A percentile compares a stretch with the other conserved stretches of the same genome.
Conservation (phyloP, 2,329 filamentous ascomycete genomes). For the Ophiostoma australiae region DNA sequence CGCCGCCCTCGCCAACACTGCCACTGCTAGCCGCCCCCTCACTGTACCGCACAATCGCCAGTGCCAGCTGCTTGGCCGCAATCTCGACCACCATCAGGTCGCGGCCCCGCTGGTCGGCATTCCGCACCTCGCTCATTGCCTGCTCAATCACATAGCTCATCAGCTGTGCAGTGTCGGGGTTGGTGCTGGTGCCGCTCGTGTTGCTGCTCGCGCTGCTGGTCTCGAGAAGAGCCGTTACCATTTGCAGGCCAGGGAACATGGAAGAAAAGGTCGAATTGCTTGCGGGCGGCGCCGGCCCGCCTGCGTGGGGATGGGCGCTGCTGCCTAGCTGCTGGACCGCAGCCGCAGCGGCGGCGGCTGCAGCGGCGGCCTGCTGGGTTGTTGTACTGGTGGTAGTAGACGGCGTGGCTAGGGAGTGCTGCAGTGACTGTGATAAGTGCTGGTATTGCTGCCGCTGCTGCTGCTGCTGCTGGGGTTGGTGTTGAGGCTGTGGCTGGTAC, state of each 20-base stretch:
- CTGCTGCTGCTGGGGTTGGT: neutral
- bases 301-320: neutral
- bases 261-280: neutral
- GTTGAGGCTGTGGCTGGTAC: neutral
- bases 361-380: slow-evolving; percentile 16
- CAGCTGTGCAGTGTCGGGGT: slow-evolving; percentile 27
- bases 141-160: slow-evolving; percentile 43
- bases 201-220: neutral
- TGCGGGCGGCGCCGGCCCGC: slow-evolving; percentile 12
- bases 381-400: neutral
- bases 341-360: slow-evolving; percentile 24
- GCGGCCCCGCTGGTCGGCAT: slow-evolving; percentile 42
- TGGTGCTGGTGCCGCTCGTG: neutral
- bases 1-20: slow-evolving; percentile 22
- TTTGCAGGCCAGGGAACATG: neutral
- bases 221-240: neutral
- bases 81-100: slow-evolving; percentile 50
- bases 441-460: slow-evolving; percentile 8
- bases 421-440: slow-evolving; percentile 14
- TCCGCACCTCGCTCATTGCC: slow-evolving; percentile 44
- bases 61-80: slow-evolving; percentile 50
- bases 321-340: slow-evolving; percentile 24
- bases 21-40: slow-evolving; percentile 31
- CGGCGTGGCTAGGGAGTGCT: neutral
- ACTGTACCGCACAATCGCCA: slow-evolving; percentile 49